Conservation (phyloP, 768 basidiomycete genomes). For the Macrolepiota dolichaula region DNA sequence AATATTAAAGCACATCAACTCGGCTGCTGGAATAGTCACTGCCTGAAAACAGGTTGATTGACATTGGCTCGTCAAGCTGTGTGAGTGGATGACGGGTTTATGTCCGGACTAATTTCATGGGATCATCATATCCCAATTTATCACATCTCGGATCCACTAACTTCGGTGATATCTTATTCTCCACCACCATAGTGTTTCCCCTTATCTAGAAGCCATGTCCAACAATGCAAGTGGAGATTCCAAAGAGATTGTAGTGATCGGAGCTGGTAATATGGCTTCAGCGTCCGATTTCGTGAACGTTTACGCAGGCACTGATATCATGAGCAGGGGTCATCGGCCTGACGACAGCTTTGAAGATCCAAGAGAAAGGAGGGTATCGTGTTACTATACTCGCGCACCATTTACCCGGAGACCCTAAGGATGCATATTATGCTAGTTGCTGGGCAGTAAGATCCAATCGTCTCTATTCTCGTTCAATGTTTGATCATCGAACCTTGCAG, state of each 20-base stretch:
- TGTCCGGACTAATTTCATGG: neutral
- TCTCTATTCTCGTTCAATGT: neutral
- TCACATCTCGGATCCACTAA: neutral
- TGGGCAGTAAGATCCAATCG: slow-evolving; percentile 54
- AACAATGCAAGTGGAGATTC: neutral
- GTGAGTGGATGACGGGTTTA: too few species aligned
- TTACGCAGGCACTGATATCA: slow-evolving; percentile 7
- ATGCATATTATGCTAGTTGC: slow-evolving; percentile 58
- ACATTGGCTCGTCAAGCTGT: too few species aligned
- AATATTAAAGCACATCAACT: too few species aligned
- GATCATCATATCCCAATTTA: neutral
- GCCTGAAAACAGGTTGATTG: neutral
- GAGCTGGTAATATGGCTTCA: neutral
- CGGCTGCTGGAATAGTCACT: neutral
- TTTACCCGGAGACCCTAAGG: slow-evolving; percentile 28
- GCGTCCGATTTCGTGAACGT: neutral
- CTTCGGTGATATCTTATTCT: neutral
- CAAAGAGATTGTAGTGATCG: neutral
- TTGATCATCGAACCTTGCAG: slow-evolving; percentile 26
- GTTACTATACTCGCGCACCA: slow-evolving; percentile 42
- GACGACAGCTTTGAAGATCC: slow-evolving; percentile 59
- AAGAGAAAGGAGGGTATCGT: slow-evolving; percentile 47
- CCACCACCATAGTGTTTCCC: neutral
- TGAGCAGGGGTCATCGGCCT: slow-evolving; percentile 61
- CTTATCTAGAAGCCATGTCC: neutral